Conservation (phyloP, 163 green algal species). For the Chlorella variabilis region DNA sequence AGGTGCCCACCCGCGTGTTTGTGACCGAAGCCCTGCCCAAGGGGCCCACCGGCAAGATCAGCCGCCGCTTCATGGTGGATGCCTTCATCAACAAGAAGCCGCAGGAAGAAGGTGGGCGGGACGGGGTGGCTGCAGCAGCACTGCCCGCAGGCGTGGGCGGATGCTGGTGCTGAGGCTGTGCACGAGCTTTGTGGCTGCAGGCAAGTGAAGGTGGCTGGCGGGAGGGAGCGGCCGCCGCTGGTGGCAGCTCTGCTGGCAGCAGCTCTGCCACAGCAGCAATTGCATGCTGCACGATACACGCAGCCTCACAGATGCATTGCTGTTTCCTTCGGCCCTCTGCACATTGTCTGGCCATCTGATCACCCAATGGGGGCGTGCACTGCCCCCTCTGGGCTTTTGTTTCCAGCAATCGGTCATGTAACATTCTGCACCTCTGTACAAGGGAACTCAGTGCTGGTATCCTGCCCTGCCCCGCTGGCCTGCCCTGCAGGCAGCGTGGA, state of each 20-base stretch:
- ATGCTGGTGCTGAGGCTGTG: too few relatives aligned
- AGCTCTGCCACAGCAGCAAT: neutral
- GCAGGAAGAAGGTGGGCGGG: neutral
- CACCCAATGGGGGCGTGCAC: too few relatives aligned
- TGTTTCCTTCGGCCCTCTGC: too few relatives aligned
- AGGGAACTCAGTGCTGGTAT: too few relatives aligned
- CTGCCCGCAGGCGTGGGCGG: too few relatives aligned
- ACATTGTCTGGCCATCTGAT: too few relatives aligned
- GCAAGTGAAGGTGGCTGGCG: slow-evolving; percentile 13
- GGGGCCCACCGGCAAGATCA: slow-evolving; percentile 88
- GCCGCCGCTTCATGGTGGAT: slow-evolving; percentile 78
- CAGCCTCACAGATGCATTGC: too few relatives aligned
- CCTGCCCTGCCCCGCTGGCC: neutral
- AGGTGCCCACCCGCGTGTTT: slow-evolving; percentile 71
- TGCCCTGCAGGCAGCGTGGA: neutral
- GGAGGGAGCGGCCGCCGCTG: too few relatives aligned
- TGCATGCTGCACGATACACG: neutral
- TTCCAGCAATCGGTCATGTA: too few relatives aligned
- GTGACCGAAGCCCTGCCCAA: slow-evolving; percentile 76
- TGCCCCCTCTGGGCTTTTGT: too few relatives aligned
- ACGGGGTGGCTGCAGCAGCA: too few relatives aligned
- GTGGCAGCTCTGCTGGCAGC: neutral
- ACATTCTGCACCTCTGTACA: too few relatives aligned
- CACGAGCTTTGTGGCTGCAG: neutral
- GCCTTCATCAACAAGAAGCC: slow-evolving; percentile 63